Evolutionary conservation across 1,284 basidiomycete species (phyloP).

Genomic region (Heterobasidion annosum): DNA sequence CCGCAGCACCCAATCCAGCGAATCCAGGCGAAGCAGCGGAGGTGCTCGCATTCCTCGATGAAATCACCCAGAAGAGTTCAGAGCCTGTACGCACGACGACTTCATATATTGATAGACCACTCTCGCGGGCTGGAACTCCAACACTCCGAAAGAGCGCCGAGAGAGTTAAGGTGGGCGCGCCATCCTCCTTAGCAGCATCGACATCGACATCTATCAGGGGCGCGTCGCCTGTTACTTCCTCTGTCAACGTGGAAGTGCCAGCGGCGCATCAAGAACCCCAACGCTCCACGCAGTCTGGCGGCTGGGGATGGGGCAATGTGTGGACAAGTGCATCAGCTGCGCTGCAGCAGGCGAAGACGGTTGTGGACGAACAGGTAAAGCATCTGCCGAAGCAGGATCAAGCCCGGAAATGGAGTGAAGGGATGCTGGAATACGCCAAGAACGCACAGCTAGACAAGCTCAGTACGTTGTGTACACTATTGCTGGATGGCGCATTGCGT

Average conservation of each 20-base stretch:
- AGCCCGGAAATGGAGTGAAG: conserved; percentile 67
- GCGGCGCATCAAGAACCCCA: conserved; percentile 13
- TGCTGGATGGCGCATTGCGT: conserved; percentile 1
- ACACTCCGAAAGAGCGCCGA: conserved; percentile 71
- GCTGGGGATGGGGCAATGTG: conserved; percentile 78
- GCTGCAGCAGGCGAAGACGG: conserved; percentile 79
- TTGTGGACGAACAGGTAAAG: conserved; percentile 89
- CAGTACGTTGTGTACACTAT: conserved; percentile 30
- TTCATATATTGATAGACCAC: conserved; percentile 40
- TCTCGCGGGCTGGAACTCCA: conserved; percentile 63
- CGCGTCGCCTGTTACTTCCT: conserved; percentile 15
- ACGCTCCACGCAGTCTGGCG: conserved; percentile 17
- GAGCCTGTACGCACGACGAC: conserved; percentile 49
- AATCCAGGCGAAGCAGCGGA: conserved; percentile 58
- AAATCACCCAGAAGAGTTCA: conserved; percentile 84
- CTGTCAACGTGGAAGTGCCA: conserved; percentile 11
- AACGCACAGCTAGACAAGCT: conserved; percentile 73
- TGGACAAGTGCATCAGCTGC: conserved; percentile 84
- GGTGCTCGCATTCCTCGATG: conserved; percentile 88
- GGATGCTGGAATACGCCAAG: conserved; percentile 29
- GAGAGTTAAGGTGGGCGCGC: conserved; percentile 56
- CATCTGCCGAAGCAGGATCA: conserved; percentile 74
- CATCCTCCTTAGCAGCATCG: conserved; percentile 26
- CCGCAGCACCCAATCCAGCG: conserved; percentile 16
- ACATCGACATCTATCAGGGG: conserved; percentile 25